Evolutionary conservation across 169 alveolate species (phyloP).

Genomic region (Plasmodium ovale): DNA sequence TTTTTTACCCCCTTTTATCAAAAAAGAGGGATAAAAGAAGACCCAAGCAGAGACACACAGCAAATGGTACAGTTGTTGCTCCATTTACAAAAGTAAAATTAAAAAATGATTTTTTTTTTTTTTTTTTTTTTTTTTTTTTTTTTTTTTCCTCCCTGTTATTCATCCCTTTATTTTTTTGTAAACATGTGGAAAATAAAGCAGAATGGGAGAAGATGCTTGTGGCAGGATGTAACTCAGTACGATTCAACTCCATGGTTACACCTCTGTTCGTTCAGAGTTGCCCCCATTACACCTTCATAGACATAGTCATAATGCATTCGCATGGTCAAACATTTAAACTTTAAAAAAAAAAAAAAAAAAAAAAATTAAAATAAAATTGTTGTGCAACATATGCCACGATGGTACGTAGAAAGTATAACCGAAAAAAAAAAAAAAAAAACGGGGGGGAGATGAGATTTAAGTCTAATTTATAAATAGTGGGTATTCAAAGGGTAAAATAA

Average conservation of each 20-base stretch:
- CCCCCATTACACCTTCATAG: too few species aligned
- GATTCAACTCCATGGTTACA: neutral
- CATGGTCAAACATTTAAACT: conserved; percentile 6
- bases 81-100: neutral
- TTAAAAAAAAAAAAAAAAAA: neutral
- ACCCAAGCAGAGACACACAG: neutral
- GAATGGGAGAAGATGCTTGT: neutral
- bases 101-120: too few species aligned
- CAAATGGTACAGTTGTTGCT: neutral
- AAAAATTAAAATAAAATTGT: too few species aligned
- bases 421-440: too few species aligned
- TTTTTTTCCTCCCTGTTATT: neutral
- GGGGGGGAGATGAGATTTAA: too few species aligned
- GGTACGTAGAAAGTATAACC: conserved; percentile 19
- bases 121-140: too few species aligned
- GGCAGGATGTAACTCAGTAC: neutral
- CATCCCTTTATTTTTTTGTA: neutral
- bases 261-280: neutral
- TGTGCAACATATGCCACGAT: too few species aligned
- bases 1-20: too few species aligned
- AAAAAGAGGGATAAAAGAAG: too few species aligned
- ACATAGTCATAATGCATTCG: neutral
- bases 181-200: too few species aligned
- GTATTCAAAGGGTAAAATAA: too few species aligned
- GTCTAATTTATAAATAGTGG: too few species aligned